phyloP scores from a whole-genome alignment of 257 asterid genomes.

The Thymus mandschuricus region DNA sequence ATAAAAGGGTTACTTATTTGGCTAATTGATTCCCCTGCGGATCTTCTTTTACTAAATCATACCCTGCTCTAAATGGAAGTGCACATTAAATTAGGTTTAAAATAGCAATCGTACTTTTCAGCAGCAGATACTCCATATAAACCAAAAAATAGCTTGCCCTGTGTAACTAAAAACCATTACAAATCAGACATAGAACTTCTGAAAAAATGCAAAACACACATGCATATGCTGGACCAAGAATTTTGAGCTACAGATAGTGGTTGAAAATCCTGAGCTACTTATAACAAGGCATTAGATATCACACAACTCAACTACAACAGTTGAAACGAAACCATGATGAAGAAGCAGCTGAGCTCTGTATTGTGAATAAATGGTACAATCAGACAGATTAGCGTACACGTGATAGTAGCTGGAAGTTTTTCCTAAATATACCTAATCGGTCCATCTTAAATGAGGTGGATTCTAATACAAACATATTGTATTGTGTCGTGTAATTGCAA shows the following conservation, averaged over 20 bases:
- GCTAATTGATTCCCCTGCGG: background rate
- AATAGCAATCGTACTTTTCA: background rate
- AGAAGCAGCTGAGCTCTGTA: constrained; percentile 13
- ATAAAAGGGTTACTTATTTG: background rate
- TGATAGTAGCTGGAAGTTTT: background rate
- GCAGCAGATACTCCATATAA: constrained; percentile 7
- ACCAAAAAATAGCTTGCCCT: background rate
- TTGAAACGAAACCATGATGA: constrained; percentile 4
- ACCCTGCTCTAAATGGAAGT: background rate
- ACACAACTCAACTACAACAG: constrained; percentile 8
- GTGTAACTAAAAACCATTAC: background rate
- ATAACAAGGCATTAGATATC: constrained; percentile 2
- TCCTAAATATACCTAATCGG: constrained; percentile 11
- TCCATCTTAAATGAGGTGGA: constrained; percentile 16
- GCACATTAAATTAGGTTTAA: background rate
- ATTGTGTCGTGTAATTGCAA: background rate
- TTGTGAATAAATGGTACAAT: background rate
- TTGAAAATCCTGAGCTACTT: constrained; percentile 1
- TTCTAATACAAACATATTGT: constrained; percentile 15
- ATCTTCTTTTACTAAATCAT: background rate
- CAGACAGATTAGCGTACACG: background rate
- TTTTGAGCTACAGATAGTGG: constrained; percentile 1
- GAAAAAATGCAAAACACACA: background rate
- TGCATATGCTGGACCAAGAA: background rate
- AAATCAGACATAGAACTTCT: background rate